Evolutionary conservation across 768 basidiomycete genomes (phyloP), one percentile per base, ranked within the genome.

Genomic region (Imleria badia): DNA sequence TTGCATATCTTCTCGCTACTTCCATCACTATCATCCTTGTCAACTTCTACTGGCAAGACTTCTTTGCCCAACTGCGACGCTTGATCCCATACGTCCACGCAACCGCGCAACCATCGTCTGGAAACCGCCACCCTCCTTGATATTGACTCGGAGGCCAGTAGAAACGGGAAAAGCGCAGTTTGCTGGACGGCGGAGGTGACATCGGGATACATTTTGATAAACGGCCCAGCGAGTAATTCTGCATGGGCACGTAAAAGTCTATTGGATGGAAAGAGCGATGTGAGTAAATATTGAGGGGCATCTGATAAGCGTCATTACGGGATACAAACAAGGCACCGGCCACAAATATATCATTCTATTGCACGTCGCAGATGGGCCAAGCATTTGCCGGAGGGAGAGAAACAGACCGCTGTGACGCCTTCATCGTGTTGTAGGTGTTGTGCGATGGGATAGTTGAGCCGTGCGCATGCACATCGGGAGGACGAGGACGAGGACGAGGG

Each of bases 71-170:
- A 61, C 48, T 67, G 67, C 53, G 71, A 72, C 61, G 47, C 45
- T 22, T 19, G 52, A 33, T 67, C 58, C 54, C 84, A 74, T 5
- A 79, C 54, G 15, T 76, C 73, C 3, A 75, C 71, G 55, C 85
- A 88, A n/a, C 81, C 87, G 1, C 59, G 71, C 17, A 90, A 65
- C 73, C 86, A 76, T 56, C 6, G 41, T 65, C 43, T 63, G 68
- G 49, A 55, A 60, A 52, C 68, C 59, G n/a, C 57, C 59, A 46
- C 66, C 45, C 13, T 76, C 76, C n/a, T 63, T 68, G 52, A 94
- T 65, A n/a, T 79, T 3, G 86, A 71, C 63, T 88, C 91, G 7
- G 89, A 86, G 60, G 82, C 86, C 15, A 95, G 67, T 41, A 95
- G 71, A 63, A 83, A 82, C 0, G 92, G 88, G 65, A 92, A 89